Base-by-base conservation (phyloP, 164 flowering plant species). In the Magnolia changhungtana region DNA sequence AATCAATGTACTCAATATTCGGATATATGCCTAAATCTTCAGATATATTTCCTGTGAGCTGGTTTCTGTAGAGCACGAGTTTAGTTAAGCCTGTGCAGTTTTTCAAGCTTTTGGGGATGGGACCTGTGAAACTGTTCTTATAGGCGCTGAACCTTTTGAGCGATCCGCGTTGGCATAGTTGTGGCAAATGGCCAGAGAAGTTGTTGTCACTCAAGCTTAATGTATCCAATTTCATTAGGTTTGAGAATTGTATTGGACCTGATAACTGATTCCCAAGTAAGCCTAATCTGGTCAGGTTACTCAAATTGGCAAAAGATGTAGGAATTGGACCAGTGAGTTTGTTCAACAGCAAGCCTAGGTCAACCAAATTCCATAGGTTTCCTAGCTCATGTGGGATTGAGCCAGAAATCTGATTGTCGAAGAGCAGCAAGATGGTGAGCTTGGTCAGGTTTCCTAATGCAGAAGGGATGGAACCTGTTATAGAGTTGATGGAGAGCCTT, bases 61-160 rank as follows among this genome's bases (percentile, higher is more conserved):
- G 69, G 71, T 79, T 82, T 8, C 50, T 37, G 5, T 79, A 55
- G 1, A 82, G 79, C n/a, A 73, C 76, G 8, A 82, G 77, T 79
- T 71, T 74, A 49, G 29, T 64, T 72, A 82, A 77, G 19, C 78
- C 37, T 1, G 79, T 66, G 72, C 81, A 82, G 37, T 79, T 79
- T 58, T 45, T 73, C 31, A 82, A n/a, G 75, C 81, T 74, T 74
- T 71, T 58, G 11, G 84, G 81, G n/a, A 82, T 74, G 4, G 80
- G 78, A 8, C 84, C 84, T 3, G 69, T 24, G 73, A 82, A 64
- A 18, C 20, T 76, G 61, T 82, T 79, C 55, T 52, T 31, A n/a
- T 63, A 27, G 11, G 76, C 80, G 21, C 63, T 29, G 21, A 82
- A 77, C 63, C 71, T 73, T 50, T 21, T 10, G 0, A 82, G 81